Base-by-base conservation (phyloP, 306 rosid species). In the Begonia fuchsioides region DNA sequence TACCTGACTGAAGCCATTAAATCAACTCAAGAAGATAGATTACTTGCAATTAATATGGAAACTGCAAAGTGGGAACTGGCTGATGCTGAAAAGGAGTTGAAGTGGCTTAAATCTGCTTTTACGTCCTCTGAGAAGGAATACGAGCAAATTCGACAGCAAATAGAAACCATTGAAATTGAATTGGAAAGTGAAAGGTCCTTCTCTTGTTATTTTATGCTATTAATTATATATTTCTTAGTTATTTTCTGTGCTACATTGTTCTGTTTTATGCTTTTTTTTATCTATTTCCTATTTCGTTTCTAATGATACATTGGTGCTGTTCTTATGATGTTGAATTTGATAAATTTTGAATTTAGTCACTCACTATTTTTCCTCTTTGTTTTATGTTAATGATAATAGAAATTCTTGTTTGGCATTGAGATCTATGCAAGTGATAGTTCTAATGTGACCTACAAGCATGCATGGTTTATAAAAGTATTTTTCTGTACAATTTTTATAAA, bases 61-160 rank as follows among this genome's bases (percentile, higher is more conserved):
- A 75, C 65, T 52, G 62, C 77, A 1, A 90, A 60, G 68, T 75
- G 79, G 95, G 95, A 90, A 62, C 60, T 81, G 65, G 79, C 92
- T 45, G 95, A 85, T 69, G 78, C 87, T 40, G 98, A 90, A 68
- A 90, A 81, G 81, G 95, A 85, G 71, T 64, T 75, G 44, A 86
- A 79, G 76, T 76, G 82, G 81, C 80, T 85, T 60, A 85, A 79
- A 69, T 71, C 78, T 54, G 67, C 73, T 44, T 51, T 67, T 49
- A 46, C 79, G 39, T 75, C 98, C 53, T 85, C 92, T 39, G 95
- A 85, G 69, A 90, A 85, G 73, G 98, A 81, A 55, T 64, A 65
- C 17, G 85, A 72, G 50, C 93, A 75, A 59, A 67, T 72, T 51
- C 87, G 66, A 73, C 74, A 75, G 66, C 95, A 90, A 47, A 53